These are phyloP conservation scores for Tylopilus vinaceipallidus DNA, from an alignment of 768 basidiomycete species.

Conservation along the genomic window DNA sequence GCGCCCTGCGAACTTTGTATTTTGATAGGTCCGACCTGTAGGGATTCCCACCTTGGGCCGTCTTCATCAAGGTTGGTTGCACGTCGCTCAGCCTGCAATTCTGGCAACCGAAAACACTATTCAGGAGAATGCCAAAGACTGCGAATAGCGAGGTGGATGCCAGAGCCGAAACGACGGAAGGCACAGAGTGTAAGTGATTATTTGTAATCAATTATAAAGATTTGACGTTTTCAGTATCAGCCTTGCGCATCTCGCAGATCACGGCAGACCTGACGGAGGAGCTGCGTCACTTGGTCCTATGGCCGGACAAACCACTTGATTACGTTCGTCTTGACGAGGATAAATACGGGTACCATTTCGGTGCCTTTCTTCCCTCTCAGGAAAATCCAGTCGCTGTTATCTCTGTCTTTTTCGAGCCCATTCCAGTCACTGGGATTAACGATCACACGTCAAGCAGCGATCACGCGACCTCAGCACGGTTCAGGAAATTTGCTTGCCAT, in stretches of 20 bases:
- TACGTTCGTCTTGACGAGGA: conserved; percentile 55
- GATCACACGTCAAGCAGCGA: background rate
- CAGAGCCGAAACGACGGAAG: background rate
- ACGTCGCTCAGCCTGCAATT: no score
- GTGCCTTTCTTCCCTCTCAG: conserved; percentile 45
- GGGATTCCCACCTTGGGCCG: no score
- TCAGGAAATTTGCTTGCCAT: conserved; percentile 63
- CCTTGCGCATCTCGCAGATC: conserved; percentile 32
- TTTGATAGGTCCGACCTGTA: no score
- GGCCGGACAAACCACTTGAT: conserved; percentile 49
- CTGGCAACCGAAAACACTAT: no score
- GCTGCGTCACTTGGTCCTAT: conserved; percentile 57
- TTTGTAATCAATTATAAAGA: background rate
- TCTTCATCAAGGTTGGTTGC: no score
- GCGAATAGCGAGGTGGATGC: conserved; percentile 4
- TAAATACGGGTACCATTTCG: conserved; percentile 48
- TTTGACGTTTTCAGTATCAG: conserved; percentile 7
- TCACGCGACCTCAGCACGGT: conserved; percentile 36
- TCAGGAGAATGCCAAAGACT: conserved; percentile 3
- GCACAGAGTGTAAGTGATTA: conserved; percentile 12
- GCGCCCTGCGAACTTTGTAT: no score
- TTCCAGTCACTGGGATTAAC: conserved; percentile 23
- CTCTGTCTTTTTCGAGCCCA: conserved; percentile 50
- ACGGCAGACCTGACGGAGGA: conserved; percentile 42
- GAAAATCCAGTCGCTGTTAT: conserved; percentile 49